phyloP scores from a whole-genome alignment of 306 rosid genomes.

The Astragalus membranaceus region DNA sequence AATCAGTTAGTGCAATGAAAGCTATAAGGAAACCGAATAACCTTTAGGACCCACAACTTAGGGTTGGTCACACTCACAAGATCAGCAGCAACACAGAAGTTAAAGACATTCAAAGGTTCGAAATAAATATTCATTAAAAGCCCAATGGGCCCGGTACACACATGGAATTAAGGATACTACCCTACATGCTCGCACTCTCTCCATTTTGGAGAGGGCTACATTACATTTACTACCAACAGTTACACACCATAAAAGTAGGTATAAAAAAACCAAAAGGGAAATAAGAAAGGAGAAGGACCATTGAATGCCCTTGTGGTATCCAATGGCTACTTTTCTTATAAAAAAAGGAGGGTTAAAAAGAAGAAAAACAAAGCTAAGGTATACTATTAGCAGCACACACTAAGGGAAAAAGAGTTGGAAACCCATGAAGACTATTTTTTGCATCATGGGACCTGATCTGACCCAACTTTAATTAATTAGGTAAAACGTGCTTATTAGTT shows the following conservation, averaged over 20 bases:
- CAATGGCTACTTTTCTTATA: slow-evolving; percentile 35
- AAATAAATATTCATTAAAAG: slow-evolving; percentile 25
- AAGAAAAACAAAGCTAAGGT: background rate
- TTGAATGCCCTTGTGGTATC: slow-evolving; percentile 45
- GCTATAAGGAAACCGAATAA: background rate
- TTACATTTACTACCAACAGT: slow-evolving; percentile 26
- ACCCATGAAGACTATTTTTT: slow-evolving; percentile 44
- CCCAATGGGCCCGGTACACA: slow-evolving; percentile 18
- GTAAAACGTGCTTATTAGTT: slow-evolving; percentile 8
- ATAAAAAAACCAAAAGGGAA: background rate
- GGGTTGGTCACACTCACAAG: slow-evolving; percentile 5
- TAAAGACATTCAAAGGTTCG: slow-evolving; percentile 9
- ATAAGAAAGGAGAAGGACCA: slow-evolving; percentile 23
- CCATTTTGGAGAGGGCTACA: slow-evolving; percentile 84
- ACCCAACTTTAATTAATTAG: slow-evolving; percentile 8
- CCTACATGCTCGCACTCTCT: slow-evolving; percentile 78
- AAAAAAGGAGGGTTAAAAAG: background rate
- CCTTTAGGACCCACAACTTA: slow-evolving; percentile 21
- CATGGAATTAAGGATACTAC: background rate
- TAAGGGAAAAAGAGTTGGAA: slow-evolving; percentile 5
- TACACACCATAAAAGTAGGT: slow-evolving; percentile 9
- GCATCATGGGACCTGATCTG: slow-evolving; percentile 5
- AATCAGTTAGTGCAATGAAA: slow-evolving; percentile 11
- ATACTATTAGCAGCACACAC: slow-evolving; percentile 13
- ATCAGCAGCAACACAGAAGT: background rate